A percentile compares a stretch with the other conserved stretches of the same genome.
Evolutionary conservation across 2,329 filamentous ascomycete species (phyloP).

Genomic region (Rutstroemia sp.): DNA sequence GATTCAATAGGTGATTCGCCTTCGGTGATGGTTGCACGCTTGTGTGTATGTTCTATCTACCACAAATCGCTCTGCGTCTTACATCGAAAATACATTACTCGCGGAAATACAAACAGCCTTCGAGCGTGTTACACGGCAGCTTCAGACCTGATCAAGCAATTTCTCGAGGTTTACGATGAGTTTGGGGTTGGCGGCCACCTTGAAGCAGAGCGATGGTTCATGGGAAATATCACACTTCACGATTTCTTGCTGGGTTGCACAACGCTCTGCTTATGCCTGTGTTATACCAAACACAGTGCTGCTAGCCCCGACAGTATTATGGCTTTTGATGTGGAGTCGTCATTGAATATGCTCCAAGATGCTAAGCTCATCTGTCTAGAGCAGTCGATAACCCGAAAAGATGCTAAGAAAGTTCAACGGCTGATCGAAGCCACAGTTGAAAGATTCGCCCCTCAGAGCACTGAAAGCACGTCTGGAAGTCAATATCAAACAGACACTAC

Average conservation of each 20-base stretch:
- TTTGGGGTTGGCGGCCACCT: conserved; percentile 22
- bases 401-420: neutral
- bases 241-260: conserved; percentile 25
- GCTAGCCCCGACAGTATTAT: too few relatives aligned
- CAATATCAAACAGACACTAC: neutral
- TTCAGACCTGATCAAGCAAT: conserved; percentile 16
- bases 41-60: conserved; percentile 22
- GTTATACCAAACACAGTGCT: neutral
- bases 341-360: neutral
- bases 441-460: neutral
- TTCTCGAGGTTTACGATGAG: conserved; percentile 24
- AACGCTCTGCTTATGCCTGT: conserved; percentile 18
- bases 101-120: conserved; percentile 15
- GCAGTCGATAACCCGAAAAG: neutral
- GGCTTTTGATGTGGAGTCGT: neutral
- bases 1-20: conserved; percentile 20
- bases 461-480: neutral
- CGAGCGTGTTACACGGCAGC: conserved; percentile 18
- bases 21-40: conserved; percentile 21
- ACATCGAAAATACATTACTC: conserved; percentile 25
- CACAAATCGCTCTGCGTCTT: conserved; percentile 25
- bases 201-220: conserved; percentile 21
- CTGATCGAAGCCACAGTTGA: neutral
- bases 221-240: conserved; percentile 24
- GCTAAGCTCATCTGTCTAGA: neutral